Evolutionary conservation across 2,329 filamentous ascomycete genomes (phyloP), one percentile per base, ranked within the genome.

Genomic region (Lasiodiplodia sp.): DNA sequence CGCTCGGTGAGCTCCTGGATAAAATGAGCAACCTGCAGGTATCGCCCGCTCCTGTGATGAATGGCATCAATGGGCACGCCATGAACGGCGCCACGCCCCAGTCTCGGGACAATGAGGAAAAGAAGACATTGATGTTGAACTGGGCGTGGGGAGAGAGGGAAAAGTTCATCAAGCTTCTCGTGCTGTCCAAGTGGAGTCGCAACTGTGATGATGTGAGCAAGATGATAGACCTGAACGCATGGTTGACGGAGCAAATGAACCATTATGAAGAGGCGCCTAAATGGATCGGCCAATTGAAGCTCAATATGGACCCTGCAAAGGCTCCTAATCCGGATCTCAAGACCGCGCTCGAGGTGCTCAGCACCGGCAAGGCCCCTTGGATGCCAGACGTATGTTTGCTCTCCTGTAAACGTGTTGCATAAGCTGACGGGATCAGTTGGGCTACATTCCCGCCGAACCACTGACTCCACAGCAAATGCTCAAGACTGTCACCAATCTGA

Each of bases 81-180:
- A 69, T 79, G 37, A 79, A 78, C 65, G 75, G 76, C 4, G 73
- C 76, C 2, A 73, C 76, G 18, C 70, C 73, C 16, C 84, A 81
- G 23, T 90, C 88, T 1, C 77, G 79, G 49, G 88, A 90, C 70
- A 95, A 93, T 75, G 75, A 92, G 14, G 84, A 86, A 38, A 97
- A 97, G 81, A 97, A 97, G 80, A 81, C 88, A 34, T 81, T 85
- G 44, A 79, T 97, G 66, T 80, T 97, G 69, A 88, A 92, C 53
- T 97, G 96, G 81, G 89, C 92, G 10, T 91, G 95, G 77, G 87
- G 89, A 25, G 88, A 91, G 75, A 91, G 97, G 75, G 89, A 91
- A 37, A 93, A 93, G 82, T 98, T 96, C 85, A 93, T 97, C 78
- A 98, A 99, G 82, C 88, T 94, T 8, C 85, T 97, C 23, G 93